Conservation (phyloP, 2,329 filamentous ascomycete genomes). For the Camptophora hylomeconis region DNA sequence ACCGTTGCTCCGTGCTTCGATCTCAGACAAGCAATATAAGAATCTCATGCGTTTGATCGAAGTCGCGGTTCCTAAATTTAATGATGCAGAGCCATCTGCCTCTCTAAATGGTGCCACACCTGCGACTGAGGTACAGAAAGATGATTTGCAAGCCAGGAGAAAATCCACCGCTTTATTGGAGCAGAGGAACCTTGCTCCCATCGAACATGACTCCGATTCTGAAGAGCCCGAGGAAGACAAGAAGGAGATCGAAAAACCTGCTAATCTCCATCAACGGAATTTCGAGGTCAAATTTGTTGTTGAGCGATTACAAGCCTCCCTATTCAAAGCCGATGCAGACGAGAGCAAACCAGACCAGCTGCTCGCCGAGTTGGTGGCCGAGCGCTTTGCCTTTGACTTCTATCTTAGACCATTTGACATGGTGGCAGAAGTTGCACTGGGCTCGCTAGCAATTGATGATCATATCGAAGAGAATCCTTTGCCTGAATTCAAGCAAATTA, state of each 20-base stretch:
- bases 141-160: conserved; percentile 20
- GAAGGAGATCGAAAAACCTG: conserved; percentile 40
- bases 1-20: conserved; percentile 78
- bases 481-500: conserved; percentile 88
- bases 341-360: conserved; percentile 63
- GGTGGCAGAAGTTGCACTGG: conserved; percentile 78
- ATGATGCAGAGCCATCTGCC: conserved; percentile 29
- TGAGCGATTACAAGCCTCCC: conserved; percentile 80
- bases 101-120: conserved; percentile 22
- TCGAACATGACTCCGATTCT: conserved; percentile 54
- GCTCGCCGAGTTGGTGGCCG: conserved; percentile 80
- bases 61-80: conserved; percentile 79
- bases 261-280: conserved; percentile 68
- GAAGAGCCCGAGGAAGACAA: conserved; percentile 49
- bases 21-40: conserved; percentile 95
- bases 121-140: conserved; percentile 21
- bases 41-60: conserved; percentile 92
- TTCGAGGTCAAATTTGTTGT: conserved; percentile 98
- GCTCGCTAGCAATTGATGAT: conserved; percentile 80
- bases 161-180: conserved; percentile 27
- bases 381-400: conserved; percentile 76
- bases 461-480: conserved; percentile 78
- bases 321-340: conserved; percentile 76
- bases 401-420: conserved; percentile 85
- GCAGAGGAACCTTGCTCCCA: conserved; percentile 61